phyloP scores from a whole-genome alignment of 768 basidiomycete genomes.

The Lentinula lateritia region DNA sequence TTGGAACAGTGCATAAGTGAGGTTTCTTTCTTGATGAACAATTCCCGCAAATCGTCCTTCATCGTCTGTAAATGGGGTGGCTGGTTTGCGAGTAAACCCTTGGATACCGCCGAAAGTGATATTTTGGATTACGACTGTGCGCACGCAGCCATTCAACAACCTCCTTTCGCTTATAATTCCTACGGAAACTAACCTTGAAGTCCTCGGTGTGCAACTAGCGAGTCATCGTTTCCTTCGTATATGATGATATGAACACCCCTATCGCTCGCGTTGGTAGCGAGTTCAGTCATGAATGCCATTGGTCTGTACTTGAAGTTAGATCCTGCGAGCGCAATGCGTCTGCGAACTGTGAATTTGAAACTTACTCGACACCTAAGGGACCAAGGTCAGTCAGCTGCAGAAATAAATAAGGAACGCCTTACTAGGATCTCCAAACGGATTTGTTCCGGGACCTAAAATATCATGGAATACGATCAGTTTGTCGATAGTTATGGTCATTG shows the following conservation, averaged over 20 bases:
- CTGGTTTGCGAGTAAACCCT: slow-evolving; percentile 65
- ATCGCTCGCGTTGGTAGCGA: slow-evolving; percentile 39
- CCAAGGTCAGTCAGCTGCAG: background rate
- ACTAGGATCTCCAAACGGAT: slow-evolving; percentile 16
- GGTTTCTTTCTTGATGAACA: slow-evolving; percentile 69
- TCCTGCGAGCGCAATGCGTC: background rate
- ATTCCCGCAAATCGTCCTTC: slow-evolving; percentile 57
- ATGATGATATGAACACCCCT: slow-evolving; percentile 32
- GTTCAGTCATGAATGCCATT: slow-evolving; percentile 39
- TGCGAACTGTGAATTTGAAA: slow-evolving; percentile 7
- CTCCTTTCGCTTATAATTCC: background rate
- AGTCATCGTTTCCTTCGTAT: slow-evolving; percentile 47
- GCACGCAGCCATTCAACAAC: background rate
- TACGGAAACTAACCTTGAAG: slow-evolving; percentile 23
- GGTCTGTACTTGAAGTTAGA: slow-evolving; percentile 22
- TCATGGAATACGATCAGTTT: background rate
- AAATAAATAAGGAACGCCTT: background rate
- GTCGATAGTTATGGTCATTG: background rate
- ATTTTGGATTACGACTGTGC: slow-evolving; percentile 36
- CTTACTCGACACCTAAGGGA: slow-evolving; percentile 21
- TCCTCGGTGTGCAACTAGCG: slow-evolving; percentile 40
- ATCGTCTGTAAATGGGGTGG: slow-evolving; percentile 64
- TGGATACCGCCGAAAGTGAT: slow-evolving; percentile 75
- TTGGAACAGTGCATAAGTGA: slow-evolving; percentile 46
- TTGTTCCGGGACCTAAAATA: background rate